Evolutionary conservation across 2,329 filamentous ascomycete species (phyloP), one percentile per base, ranked within the genome.

Genomic region (Arthrobotrys sinensis): DNA sequence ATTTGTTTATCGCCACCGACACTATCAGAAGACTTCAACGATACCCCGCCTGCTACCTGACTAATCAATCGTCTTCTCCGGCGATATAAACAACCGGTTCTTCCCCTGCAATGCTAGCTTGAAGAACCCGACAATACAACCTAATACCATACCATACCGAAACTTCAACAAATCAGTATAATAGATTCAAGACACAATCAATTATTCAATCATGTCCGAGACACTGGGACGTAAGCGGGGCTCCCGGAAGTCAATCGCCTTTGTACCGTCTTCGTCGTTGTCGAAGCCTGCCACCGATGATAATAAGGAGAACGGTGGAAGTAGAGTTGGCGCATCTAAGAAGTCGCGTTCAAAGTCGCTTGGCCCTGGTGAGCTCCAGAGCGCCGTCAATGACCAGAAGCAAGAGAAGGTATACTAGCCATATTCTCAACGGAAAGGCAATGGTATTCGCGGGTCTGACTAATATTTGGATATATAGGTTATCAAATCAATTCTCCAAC

Each of bases 281-380:
- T 69, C 65, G 62, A 71, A 72, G 67, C 60, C 75, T 67, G n/a
- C 36, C 32, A 75, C 83, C 66, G 83, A 85, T 43, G 85, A 87
- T 80, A 91, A 93, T 82, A 94, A 93, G 84, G 93, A 96, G 83
- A 96, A 96, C 87, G 34, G 82, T 81, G 60, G 50, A 80, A 8
- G 65, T 80, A 46, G 88, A 88, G 81, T 8, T 83, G 81, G 36
- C 83, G 83, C 64, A 85, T 85, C 45, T 88, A 87, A 76, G 85
- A 95, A 94, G 85, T 92, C 91, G 75, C 91, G 96, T 80, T 97
- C 95, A 85, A 98, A 97, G 87, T 98, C 95, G 85, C 91, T 99
- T 81, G 96, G 96, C 1, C 95, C 96, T 14, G 96, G 95, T 63
- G 94, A 94, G 28, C 85, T 97, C 53, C 94, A 96, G 86, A 91